Percentiles rank a stretch among this genome's conserved stretches.
Conservation (phyloP, 2,329 filamentous ascomycete species). For the Delphinella strobiligena region DNA sequence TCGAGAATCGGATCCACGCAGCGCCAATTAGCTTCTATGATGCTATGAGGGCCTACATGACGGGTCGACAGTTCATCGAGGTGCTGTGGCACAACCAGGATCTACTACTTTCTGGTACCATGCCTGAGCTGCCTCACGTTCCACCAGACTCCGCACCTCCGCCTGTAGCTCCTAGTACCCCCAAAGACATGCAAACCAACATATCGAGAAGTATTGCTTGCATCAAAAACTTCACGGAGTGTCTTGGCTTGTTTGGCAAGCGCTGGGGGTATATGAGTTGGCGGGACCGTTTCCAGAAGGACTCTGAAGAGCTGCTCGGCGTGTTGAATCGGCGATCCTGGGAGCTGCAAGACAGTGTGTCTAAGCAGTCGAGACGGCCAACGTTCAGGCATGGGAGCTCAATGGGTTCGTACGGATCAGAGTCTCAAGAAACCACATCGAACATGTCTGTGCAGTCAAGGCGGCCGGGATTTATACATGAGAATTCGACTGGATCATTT, state of each 20-base stretch:
- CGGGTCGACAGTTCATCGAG: conserved; percentile 45
- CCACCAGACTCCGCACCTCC: conserved; percentile 24
- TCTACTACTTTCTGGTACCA: conserved; percentile 24
- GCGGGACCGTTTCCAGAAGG: conserved; percentile 36
- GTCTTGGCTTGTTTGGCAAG: conserved; percentile 33
- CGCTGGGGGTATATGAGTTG: conserved; percentile 39
- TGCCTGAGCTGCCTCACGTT: conserved; percentile 27
- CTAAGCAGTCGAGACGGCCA: not conserved
- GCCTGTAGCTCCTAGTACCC: conserved; percentile 21
- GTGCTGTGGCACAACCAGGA: conserved; percentile 44
- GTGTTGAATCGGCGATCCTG: conserved; percentile 28
- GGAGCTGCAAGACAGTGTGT: conserved; percentile 12
- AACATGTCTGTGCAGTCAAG: too few species aligned
- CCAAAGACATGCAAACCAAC: conserved; percentile 19
- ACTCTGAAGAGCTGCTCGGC: conserved; percentile 28
- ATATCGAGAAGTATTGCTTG: conserved; percentile 31
- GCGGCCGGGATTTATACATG: too few species aligned
- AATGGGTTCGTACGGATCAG: not conserved
- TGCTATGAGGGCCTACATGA: conserved; percentile 69
- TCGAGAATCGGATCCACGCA: conserved; percentile 45
- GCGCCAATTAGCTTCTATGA: conserved; percentile 79
- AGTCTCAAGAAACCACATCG: too few species aligned
- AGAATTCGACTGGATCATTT: not conserved
- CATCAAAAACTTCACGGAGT: conserved; percentile 35
- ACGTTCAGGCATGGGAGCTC: not conserved